Conservation (phyloP, 768 basidiomycete genomes). For the Amyloporia xantha region DNA sequence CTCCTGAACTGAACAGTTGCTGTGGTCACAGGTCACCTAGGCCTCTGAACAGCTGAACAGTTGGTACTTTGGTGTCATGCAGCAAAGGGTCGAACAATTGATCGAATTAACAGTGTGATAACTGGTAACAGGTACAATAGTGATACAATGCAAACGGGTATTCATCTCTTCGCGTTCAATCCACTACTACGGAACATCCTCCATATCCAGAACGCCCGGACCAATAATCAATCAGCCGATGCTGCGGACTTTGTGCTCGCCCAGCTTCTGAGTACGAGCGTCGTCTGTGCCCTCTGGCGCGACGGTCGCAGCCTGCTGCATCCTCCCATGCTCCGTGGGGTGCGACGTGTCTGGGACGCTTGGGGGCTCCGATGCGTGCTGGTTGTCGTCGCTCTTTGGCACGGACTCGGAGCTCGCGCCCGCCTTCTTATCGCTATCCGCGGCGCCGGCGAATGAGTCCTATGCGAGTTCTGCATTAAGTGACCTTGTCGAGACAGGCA, state of each 20-base stretch:
- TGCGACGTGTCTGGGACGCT: conserved; percentile 7
- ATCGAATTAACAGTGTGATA: no score
- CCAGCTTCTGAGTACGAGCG: conserved; percentile 13
- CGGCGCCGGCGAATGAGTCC: conserved; percentile 4
- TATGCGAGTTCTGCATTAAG: neutral
- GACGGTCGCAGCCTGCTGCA: conserved; percentile 21
- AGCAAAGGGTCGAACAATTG: no score
- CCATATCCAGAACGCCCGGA: no score
- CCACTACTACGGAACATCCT: no score
- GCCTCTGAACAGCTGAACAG: no score
- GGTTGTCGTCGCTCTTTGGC: conserved; percentile 4
- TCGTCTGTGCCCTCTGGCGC: conserved; percentile 21
- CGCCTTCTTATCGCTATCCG: neutral
- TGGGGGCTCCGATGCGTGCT: conserved; percentile 3
- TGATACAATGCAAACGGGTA: no score
- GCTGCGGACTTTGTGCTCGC: neutral
- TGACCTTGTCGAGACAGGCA: neutral
- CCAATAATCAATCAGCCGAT: no score
- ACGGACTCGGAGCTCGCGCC: conserved; percentile 1
- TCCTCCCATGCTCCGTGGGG: conserved; percentile 13
- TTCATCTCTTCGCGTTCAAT: no score
- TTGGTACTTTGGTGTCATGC: no score
- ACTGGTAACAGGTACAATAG: no score
- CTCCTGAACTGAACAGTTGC: no score
- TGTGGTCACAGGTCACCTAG: no score